phyloP scores from a whole-genome alignment of 2,329 filamentous ascomycete genomes.

The Scolecobasidium constrictum region DNA sequence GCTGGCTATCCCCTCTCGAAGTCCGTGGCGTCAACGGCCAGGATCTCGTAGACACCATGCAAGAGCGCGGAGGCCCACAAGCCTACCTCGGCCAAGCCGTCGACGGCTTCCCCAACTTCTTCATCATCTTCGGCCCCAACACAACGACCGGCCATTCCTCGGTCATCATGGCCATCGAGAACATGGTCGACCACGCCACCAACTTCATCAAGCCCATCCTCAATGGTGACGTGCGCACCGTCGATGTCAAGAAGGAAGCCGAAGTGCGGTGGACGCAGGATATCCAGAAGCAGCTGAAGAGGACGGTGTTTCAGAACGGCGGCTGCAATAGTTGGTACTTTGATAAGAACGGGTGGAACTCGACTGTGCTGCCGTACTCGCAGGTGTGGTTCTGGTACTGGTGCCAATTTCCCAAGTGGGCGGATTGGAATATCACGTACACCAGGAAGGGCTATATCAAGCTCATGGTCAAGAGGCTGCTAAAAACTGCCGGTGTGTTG shows the following conservation, averaged over 20 bases:
- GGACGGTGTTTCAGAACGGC: constrained; percentile 36
- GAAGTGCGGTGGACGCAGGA: constrained; percentile 36
- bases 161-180: constrained; percentile 50
- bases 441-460: constrained; percentile 36
- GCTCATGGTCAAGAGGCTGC: constrained; percentile 10
- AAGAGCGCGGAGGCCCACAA: constrained; percentile 46
- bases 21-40: constrained; percentile 41
- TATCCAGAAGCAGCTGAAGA: constrained; percentile 35
- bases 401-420: constrained; percentile 43
- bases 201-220: constrained; percentile 47
- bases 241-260: constrained; percentile 38
- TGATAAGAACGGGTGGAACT: constrained; percentile 37
- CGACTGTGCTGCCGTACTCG: constrained; percentile 29
- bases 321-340: constrained; percentile 41
- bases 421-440: constrained; percentile 42
- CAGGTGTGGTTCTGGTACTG: constrained; percentile 40
- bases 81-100: constrained; percentile 50
- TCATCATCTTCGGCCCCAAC: constrained; percentile 54
- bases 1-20: constrained; percentile 42
- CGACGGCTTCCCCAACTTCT: constrained; percentile 53
- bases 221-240: constrained; percentile 30
- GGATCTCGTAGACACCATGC: constrained; percentile 45
- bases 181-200: constrained; percentile 48
- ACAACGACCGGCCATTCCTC: constrained; percentile 50
- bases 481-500: neutral